Conservation (phyloP, 2,329 filamentous ascomycete species). For the Trichoderma endophyticum region DNA sequence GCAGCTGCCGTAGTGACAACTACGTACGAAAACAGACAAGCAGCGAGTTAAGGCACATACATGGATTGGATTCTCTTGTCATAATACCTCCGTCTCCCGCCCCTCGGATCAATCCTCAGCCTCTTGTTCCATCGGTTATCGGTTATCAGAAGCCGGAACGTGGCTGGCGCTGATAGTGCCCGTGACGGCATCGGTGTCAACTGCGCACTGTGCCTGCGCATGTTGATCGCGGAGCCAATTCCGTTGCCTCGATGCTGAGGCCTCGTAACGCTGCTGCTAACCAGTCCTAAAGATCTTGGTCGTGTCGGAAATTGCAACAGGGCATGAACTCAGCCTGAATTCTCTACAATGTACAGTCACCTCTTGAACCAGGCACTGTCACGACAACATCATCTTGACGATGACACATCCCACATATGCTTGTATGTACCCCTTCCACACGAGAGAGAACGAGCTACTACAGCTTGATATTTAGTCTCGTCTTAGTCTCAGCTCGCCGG, state of each 20-base stretch:
- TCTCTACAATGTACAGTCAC: not conserved
- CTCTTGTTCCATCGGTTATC: not conserved
- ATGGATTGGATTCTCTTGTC: not conserved
- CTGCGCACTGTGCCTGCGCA: not conserved
- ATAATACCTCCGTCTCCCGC: not conserved
- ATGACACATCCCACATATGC: not conserved
- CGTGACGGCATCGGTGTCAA: not conserved
- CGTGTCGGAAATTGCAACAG: not conserved
- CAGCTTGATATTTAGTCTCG: not conserved
- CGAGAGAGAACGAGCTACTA: not conserved
- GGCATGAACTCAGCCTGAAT: not conserved
- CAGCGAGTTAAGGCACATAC: not conserved
- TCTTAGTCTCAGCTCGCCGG: not conserved
- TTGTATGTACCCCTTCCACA: not conserved
- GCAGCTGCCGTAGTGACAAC: constrained; percentile 4
- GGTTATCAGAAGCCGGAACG: not conserved
- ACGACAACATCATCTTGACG: not conserved
- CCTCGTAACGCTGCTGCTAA: not conserved
- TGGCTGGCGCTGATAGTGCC: not conserved
- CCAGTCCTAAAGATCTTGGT: not conserved
- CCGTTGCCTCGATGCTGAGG: not conserved
- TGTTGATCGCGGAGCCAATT: not conserved
- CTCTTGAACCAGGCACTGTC: not conserved
- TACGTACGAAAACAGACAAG: not conserved
- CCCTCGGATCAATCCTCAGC: not conserved